Conservation (phyloP, 352 stramenopile species). For the Phytophthora pini region DNA sequence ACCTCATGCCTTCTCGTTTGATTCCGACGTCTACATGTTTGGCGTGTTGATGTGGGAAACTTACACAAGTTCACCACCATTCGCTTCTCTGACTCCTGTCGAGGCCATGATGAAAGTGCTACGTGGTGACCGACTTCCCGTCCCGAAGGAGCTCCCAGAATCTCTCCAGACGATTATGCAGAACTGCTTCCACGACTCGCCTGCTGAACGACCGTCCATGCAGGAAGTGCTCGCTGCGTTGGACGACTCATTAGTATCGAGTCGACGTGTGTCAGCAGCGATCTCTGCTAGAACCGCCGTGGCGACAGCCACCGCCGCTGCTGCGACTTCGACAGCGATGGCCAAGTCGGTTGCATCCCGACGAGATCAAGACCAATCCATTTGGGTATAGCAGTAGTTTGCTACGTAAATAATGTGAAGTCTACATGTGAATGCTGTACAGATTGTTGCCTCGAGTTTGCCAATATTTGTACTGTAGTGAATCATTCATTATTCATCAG, state of each 20-base stretch:
- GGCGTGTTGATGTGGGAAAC: conserved; percentile 88
- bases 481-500: too few relatives aligned
- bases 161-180: conserved; percentile 67
- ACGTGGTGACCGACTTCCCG: conserved; percentile 60
- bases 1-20: conserved; percentile 76
- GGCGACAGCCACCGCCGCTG: conserved; percentile 19
- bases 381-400: conserved; percentile 32
- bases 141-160: conserved; percentile 52
- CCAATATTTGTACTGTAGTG: not conserved
- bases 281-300: conserved; percentile 29
- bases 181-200: conserved; percentile 73
- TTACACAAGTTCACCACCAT: conserved; percentile 61
- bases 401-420: not conserved
- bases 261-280: conserved; percentile 21
- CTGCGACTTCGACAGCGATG: conserved; percentile 27
- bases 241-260: conserved; percentile 40
- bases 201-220: conserved; percentile 71
- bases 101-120: conserved; percentile 74
- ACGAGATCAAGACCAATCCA: conserved; percentile 35
- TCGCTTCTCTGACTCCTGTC: conserved; percentile 57
- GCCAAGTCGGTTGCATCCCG: conserved; percentile 16
- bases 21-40: conserved; percentile 87
- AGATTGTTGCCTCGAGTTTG: too few relatives aligned
- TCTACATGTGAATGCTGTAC: not conserved
- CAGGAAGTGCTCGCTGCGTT: conserved; percentile 64